Evolutionary conservation across 148 eudicot genomes (phyloP).

Genomic region (Tetragonia tetragonoides): DNA sequence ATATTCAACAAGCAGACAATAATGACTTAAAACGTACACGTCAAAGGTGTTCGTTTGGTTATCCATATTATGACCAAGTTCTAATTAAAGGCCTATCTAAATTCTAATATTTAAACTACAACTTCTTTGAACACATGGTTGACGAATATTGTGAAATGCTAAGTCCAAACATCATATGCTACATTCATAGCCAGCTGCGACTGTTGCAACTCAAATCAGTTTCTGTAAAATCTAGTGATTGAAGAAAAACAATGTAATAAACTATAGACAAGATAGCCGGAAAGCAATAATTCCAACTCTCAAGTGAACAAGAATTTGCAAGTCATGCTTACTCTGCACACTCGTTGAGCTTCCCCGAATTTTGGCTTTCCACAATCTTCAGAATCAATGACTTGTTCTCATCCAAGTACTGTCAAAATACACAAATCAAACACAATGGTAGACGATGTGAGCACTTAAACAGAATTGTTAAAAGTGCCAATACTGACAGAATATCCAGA

Average conservation of each 20-base stretch:
- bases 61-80: no score
- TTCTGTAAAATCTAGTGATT: no score
- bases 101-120: not conserved
- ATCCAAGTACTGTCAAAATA: conserved; percentile 72
- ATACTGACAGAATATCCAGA: not conserved
- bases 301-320: not conserved
- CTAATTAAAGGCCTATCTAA: not conserved
- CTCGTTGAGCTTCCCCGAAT: conserved; percentile 83
- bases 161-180: not conserved
- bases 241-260: not conserved
- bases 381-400: conserved; percentile 97
- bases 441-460: not conserved
- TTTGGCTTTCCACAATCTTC: conserved; percentile 98
- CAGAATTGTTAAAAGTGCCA: not conserved
- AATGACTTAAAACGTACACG: not conserved
- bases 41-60: not conserved
- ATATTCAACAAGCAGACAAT: no score
- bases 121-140: not conserved
- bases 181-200: no score
- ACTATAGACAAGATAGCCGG: not conserved
- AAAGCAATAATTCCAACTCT: not conserved
- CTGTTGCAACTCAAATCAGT: no score
- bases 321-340: conserved; percentile 89
- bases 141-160: not conserved
- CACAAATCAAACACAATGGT: not conserved